A percentile compares a stretch with the other conserved stretches of the same genome.
phyloP scores from a whole-genome alignment of 2,329 filamentous ascomycete species.

The Zymoseptoria tritici region DNA sequence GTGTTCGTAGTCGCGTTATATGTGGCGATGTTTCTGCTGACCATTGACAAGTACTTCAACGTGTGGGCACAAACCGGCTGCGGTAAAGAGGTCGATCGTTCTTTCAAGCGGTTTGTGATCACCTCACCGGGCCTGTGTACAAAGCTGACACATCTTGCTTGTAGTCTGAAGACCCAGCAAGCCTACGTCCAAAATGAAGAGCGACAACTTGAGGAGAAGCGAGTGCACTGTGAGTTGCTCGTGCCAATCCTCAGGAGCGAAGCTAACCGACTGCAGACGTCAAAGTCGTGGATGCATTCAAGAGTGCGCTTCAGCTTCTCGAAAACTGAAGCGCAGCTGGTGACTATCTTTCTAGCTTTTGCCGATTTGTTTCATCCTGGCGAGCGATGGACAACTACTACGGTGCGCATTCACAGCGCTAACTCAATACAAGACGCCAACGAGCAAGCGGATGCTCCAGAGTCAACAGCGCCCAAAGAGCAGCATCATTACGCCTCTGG shows the following conservation, averaged over 20 bases:
- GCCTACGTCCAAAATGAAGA: constrained; percentile 70
- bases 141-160: not conserved
- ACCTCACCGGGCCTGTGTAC: not conserved
- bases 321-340: constrained; percentile 14
- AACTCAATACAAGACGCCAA: not conserved
- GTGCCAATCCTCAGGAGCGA: not conserved
- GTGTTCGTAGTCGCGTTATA: constrained; percentile 15
- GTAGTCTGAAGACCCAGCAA: constrained; percentile 69
- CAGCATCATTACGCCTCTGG: not conserved
- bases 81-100: constrained; percentile 66
- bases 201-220: constrained; percentile 61
- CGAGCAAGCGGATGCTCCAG: not conserved
- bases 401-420: constrained; percentile 3
- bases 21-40: not conserved
- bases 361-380: constrained; percentile 15
- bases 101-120: constrained; percentile 59
- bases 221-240: constrained; percentile 64
- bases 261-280: constrained; percentile 30
- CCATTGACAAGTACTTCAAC: constrained; percentile 59
- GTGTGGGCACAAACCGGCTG: constrained; percentile 70
- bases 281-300: constrained; percentile 41
- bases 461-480: no score
- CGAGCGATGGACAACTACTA: constrained; percentile 9
- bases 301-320: constrained; percentile 43
- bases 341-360: constrained; percentile 19